These are phyloP conservation scores for Aquilaria sinensis DNA, from an alignment of 345 rosid species.

Conservation along the genomic window DNA sequence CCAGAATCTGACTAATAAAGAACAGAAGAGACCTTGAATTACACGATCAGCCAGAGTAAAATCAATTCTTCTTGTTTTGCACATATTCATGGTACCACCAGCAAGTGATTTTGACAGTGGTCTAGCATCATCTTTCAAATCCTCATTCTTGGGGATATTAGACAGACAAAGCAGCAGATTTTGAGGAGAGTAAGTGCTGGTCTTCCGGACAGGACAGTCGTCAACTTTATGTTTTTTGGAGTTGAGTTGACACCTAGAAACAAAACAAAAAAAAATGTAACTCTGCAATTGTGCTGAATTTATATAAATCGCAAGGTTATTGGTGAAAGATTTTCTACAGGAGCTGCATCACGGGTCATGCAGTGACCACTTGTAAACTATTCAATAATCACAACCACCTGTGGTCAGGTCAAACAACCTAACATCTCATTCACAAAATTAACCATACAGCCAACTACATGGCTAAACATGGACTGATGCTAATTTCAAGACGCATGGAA, in stretches of 20 bases:
- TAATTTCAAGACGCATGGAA: too few relatives aligned
- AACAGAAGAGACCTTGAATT: slow-evolving; percentile 54
- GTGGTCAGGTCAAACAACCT: too few relatives aligned
- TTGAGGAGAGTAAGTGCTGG: slow-evolving; percentile 33
- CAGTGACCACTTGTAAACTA: too few relatives aligned
- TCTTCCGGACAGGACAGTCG: slow-evolving; percentile 33
- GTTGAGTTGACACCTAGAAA: slow-evolving; percentile 64
- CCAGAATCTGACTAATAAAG: slow-evolving; percentile 14
- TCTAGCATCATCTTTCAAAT: slow-evolving; percentile 50
- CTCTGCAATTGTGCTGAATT: too few relatives aligned
- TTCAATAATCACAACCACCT: too few relatives aligned
- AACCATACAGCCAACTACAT: too few relatives aligned
- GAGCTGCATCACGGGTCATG: too few relatives aligned
- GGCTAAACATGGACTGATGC: too few relatives aligned
- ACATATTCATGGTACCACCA: slow-evolving; percentile 71
- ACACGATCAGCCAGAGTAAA: slow-evolving; percentile 47
- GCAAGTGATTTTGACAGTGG: slow-evolving; percentile 68
- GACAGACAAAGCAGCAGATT: slow-evolving; percentile 28
- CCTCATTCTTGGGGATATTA: slow-evolving; percentile 44
- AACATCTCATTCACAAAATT: too few relatives aligned
- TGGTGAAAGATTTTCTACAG: too few relatives aligned
- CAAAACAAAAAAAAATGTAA: slow-evolving; percentile 5
- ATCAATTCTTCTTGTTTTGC: slow-evolving; percentile 67
- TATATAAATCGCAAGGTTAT: slow-evolving; percentile 3
- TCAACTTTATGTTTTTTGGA: slow-evolving; percentile 64